A percentile compares a stretch with the other conserved stretches of the same genome.
Conservation (phyloP, 371 early-diverging fungal genomes). For the Saksenaea vasiformis region DNA sequence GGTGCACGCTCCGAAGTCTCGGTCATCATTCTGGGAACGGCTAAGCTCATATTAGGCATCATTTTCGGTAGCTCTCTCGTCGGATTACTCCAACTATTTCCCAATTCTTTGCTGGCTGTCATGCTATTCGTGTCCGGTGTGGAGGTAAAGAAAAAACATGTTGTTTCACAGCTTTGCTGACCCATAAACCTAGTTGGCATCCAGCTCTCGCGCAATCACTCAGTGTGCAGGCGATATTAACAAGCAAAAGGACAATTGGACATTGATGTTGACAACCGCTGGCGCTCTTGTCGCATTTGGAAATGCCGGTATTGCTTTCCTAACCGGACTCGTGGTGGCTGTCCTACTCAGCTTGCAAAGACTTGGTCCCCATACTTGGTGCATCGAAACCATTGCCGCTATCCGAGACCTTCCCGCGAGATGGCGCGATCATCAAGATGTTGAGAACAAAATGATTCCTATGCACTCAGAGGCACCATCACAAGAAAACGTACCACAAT, state of each 20-base stretch:
- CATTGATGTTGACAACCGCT: slow-evolving; percentile 68
- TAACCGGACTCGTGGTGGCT: slow-evolving; percentile 62
- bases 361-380: slow-evolving; percentile 34
- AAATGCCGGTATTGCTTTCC: slow-evolving; percentile 85
- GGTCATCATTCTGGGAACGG: slow-evolving; percentile 72
- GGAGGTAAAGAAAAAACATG: slow-evolving; percentile 40
- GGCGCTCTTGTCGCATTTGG: slow-evolving; percentile 73
- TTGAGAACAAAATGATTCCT: neutral
- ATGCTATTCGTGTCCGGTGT: slow-evolving; percentile 85
- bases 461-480: neutral
- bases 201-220: slow-evolving; percentile 64
- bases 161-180: neutral
- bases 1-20: slow-evolving; percentile 87
- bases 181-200: slow-evolving; percentile 45
- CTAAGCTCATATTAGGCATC: slow-evolving; percentile 77
- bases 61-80: slow-evolving; percentile 82
- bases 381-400: neutral
- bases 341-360: slow-evolving; percentile 44
- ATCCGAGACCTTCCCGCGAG: slow-evolving; percentile 17
- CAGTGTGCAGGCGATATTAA: slow-evolving; percentile 36
- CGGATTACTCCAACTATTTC: slow-evolving; percentile 69
- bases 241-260: slow-evolving; percentile 63
- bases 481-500: neutral
- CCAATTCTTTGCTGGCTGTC: slow-evolving; percentile 78
- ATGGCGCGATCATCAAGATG: slow-evolving; percentile 25